Percentiles rank a stretch among this genome's conserved stretches.
Conservation (phyloP, 2,329 filamentous ascomycete genomes). For the Fusarium succisae region DNA sequence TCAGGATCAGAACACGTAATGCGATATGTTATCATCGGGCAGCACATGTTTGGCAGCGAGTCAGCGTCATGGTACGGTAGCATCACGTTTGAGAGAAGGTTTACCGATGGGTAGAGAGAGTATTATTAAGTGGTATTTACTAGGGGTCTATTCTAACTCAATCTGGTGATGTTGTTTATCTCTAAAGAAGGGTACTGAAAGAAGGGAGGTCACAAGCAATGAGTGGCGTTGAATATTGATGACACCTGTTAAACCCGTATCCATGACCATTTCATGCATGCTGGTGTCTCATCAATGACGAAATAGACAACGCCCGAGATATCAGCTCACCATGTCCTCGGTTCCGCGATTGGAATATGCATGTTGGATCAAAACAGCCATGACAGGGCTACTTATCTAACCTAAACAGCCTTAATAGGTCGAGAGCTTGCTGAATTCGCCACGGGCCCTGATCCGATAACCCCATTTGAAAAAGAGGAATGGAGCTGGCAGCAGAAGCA, state of each 20-base stretch:
- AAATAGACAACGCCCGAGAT: not conserved
- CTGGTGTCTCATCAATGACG: not conserved
- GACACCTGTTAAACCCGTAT: not conserved
- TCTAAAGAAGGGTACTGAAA: not conserved
- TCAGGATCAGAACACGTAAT: not conserved
- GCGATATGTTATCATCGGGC: not conserved
- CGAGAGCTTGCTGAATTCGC: not conserved
- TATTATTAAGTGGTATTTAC: not conserved
- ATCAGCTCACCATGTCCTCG: not conserved
- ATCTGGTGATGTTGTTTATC: not conserved
- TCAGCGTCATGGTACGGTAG: not conserved
- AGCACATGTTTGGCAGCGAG: not conserved
- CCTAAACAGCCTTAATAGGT: not conserved
- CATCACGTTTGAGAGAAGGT: not conserved
- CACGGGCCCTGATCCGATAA: not conserved
- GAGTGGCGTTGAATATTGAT: not conserved
- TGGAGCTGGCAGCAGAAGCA: not conserved
- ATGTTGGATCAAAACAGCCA: not conserved
- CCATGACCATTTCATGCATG: not conserved
- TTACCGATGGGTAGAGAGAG: not conserved
- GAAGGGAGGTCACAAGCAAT: accelerated
- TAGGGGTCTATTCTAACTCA: not conserved
- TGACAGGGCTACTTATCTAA: not conserved
- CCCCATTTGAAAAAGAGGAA: constrained; percentile 3
- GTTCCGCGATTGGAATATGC: not conserved